Base-by-base conservation (phyloP, 2,329 filamentous ascomycete species). In the Tolypocladium nubicola region DNA sequence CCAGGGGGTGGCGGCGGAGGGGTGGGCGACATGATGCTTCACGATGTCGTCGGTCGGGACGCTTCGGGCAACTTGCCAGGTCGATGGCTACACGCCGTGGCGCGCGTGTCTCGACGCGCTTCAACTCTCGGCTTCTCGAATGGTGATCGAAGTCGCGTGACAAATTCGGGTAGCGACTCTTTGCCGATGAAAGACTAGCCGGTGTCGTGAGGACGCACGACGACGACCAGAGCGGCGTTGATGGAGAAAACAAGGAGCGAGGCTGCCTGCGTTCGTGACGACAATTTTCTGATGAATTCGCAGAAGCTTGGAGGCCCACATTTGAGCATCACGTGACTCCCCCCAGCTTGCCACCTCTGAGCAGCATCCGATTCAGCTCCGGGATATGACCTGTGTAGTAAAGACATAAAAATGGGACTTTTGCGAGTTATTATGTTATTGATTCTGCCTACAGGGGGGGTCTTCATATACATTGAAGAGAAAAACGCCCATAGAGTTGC, bases 1-100 rank as follows among this genome's bases (percentile, higher is more conserved):
- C 80, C 80, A 35, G 81, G 81, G 54, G 81, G 81, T 43, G 81
- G 81, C 19, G 81, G 81, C 59, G 81, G 80, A 52, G 79, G 80
- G 57, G 71, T 75, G 64, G 76, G 75, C 63, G 79, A 80, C 80
- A 83, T 83, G 58, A 64, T 71, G 65, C 61, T 63, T 64, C 58
- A 59, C 60, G 61, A 69, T 67, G 64, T 62, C 59, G 57, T 63
- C 40, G 60, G 52, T 60, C 37, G 45, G 60, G 16, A 9, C 30
- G 57, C 60, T 59, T 62, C 59, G 61, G 65, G 56, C 58, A 65
- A 62, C 45, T 61, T 62, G 64, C 62, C 63, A 35, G 62, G 62
- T 66, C 60, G 58, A 64, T 61, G 65, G 65, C 67, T 65, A 61
- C 65, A 70, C 70, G 70, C 70, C 67, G 64, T 63, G 62, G 69